Base-by-base conservation (phyloP, 106 monocot genomes). In the Triglochin maritima region DNA sequence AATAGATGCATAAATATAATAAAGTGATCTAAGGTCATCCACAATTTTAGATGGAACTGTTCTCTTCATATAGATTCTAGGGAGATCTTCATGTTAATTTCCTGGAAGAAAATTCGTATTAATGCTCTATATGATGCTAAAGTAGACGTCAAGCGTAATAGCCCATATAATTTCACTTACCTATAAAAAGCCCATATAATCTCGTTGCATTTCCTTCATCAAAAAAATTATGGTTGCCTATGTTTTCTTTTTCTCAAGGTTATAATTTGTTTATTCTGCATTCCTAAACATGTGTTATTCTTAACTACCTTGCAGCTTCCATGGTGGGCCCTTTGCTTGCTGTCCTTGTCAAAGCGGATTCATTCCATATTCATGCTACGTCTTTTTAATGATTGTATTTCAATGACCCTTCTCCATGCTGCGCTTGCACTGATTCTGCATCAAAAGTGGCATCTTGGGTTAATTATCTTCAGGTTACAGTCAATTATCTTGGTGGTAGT, bases 321-420 rank as follows among this genome's bases (percentile, higher is more conserved):
- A 52, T 86, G 86, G 84, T 98, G 98, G 98, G 88, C 82, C 59
- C 57, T 92, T 77, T 74, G 76, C 29, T 81, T 98, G 77, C 92
- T 98, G 65, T 88, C 81, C 69, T 77, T 98, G 68, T 98, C 98
- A 71, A 98, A 89, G 86, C 79, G 98, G 68, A 57, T 98, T 51
- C 98, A 98, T 58, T 98, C 92, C 17, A 92, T 98, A 57, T 98
- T 92, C 74, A 74, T 98, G 80, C 88, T 98, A 47, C 98, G 92
- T 12, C 88, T 98, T 16, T 98, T 98, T 71, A 98, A 98, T 68
- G 98, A 98, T 77, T 92, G 98, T 79, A 81, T 92, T 74, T 88
- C 98, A 44, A 92, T 82, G 86, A 78, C 74, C 7, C 67, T 98
- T 44, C 92, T 92, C 54, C 88, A 98, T 81, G 72, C 84, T 77